Base-by-base conservation (phyloP, 768 basidiomycete genomes). In the Tulasnella sp. region DNA sequence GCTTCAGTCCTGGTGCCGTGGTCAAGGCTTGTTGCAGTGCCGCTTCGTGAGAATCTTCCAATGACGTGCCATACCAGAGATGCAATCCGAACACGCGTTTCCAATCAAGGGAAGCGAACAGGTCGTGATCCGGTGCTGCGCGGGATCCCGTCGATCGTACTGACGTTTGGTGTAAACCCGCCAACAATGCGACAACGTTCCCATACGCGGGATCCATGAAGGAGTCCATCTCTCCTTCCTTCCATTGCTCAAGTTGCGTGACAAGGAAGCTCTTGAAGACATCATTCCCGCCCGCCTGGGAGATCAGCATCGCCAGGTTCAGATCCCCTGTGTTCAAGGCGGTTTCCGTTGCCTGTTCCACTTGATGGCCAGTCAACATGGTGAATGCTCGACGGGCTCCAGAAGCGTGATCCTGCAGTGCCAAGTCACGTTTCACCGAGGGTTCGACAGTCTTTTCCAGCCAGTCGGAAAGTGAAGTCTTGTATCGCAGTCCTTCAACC, bases 51-150 rank as follows among this genome's bases (percentile, higher is more conserved):
- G 91, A 82, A 2, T 89, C 84, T 36, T 79, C 80, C 65, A 81
- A 77, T 5, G 87, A 84, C 52, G 89, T 84, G 0, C 88, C 88
- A 78, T 89, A 98, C 97, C 97, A 99, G 37, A 98, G 81, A 74
- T 89, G 89, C 59, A 98, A 81, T 2, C 93, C 97, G 78, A 98
- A 92, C 0, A 89, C 89, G 22, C 94, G 87, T 79, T 94, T 95
- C 97, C 97, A 99, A 78, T 97, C 95, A 67, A 98, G 80, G 0
- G 87, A 83, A 5, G 97, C 82, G 71, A 86, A 82, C 34, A 92
- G 77, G 71, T 89, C 88, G 14, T 82, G 78, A 26, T 67, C 77
- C 83, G 84, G 62, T 85, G 86, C 75, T 84, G 83, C 19, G 85
- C 86, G 34, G 82, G 82, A 2, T 85, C 85, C 74, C 36, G 85